Base-by-base conservation (phyloP, 345 rosid species). In the Nephelium lappaceum region DNA sequence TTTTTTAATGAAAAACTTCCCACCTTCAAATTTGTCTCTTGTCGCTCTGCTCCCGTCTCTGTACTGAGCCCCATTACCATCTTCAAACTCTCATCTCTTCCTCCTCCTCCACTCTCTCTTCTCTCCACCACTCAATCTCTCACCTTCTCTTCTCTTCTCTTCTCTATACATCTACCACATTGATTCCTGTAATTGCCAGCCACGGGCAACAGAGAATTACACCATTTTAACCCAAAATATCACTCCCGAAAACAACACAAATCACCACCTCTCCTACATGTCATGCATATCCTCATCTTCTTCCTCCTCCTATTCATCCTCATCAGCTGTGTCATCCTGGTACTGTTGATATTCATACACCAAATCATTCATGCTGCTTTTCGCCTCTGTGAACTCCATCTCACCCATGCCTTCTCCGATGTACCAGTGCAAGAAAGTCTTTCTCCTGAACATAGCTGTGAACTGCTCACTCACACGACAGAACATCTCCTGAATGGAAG, bases 401-500 rank as follows among this genome's bases (percentile, higher is more conserved):
- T 91, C 91, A 60, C 89, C 93, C 95, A 89, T 89, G 1, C 93
- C 93, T 74, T 88, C 93, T 7, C 91, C 90, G 0, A 92, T 89
- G 73, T 88, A 91, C 93, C 91, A 87, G 55, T 89, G 93, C 88
- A 88, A 80, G 91, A 91, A 91, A 78, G 93, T 92, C 79, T 89
- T 91, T 83, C 93, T 85, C 91, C 91, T 88, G 63, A 89, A 89
- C 95, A 91, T 88, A 64, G 92, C 91, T 1, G 92, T 91, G 80
- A 90, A 91, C 65, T 86, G 88, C 70, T 84, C 88, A 8, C 88
- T 84, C 67, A 84, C 89, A 2, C 86, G 85, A 64, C 82, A 47
- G 53, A 86, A 86, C 87, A 86, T 86, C 55, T 86, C 89, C 76
- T 84, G 91, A 43, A 88, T 86, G 19, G 87, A 86, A 10, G 88